Conservation (phyloP, 23 red algal genomes). For the Cyanidiococcus yangmingshanensis region DNA sequence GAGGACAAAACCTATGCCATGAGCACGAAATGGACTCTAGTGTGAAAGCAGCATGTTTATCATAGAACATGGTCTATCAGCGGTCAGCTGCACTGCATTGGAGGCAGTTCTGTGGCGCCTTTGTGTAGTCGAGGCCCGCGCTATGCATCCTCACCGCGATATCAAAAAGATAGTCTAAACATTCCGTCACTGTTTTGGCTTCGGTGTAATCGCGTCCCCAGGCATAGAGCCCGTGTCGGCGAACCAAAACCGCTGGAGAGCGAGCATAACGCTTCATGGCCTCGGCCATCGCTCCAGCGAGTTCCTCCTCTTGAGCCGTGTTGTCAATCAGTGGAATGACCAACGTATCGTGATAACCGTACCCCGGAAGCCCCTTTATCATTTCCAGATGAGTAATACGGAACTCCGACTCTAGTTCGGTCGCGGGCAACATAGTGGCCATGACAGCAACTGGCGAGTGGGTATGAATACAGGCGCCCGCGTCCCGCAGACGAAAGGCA, state of each 20-base stretch:
- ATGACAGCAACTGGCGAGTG: slow-evolving; percentile 29
- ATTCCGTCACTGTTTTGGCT: slow-evolving; percentile 29
- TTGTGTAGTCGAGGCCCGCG: background rate
- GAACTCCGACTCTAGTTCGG: background rate
- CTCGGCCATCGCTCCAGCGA: slow-evolving; percentile 13
- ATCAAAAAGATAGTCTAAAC: slow-evolving; percentile 36
- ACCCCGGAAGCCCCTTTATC: slow-evolving; percentile 28
- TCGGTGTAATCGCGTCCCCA: slow-evolving; percentile 32
- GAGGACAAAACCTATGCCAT: no score
- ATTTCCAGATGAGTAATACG: slow-evolving; percentile 36
- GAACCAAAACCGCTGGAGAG: slow-evolving; percentile 31
- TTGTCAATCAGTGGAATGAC: slow-evolving; percentile 32
- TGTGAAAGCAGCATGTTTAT: no score
- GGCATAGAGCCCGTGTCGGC: slow-evolving; percentile 38
- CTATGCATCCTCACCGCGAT: slow-evolving; percentile 7
- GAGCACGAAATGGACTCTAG: no score
- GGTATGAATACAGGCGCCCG: slow-evolving; percentile 29
- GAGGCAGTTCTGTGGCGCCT: background rate
- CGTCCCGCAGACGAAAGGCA: slow-evolving; percentile 27
- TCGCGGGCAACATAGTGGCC: slow-evolving; percentile 20
- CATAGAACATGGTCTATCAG: no score
- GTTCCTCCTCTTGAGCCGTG: slow-evolving; percentile 29
- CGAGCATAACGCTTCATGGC: slow-evolving; percentile 26
- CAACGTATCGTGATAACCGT: slow-evolving; percentile 39
- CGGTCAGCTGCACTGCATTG: background rate